These are phyloP conservation scores for Sechiopsis laciniata DNA, from an alignment of 306 rosid species.

Conservation along the genomic window DNA sequence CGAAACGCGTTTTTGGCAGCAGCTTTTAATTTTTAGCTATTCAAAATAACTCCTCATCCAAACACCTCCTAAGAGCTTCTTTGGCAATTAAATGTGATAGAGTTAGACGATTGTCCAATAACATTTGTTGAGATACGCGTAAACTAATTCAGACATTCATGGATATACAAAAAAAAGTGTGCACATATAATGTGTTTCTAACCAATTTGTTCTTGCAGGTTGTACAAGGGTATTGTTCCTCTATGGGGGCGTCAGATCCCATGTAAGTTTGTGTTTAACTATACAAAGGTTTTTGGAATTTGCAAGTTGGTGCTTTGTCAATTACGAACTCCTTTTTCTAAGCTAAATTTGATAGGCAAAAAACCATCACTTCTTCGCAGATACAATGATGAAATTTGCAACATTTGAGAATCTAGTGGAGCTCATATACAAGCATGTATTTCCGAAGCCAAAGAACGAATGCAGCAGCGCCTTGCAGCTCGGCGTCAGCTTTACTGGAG, in stretches of 20 bases:
- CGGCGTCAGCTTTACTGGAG: slow-evolving; percentile 91
- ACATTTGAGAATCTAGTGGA: slow-evolving; percentile 90
- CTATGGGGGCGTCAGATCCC: slow-evolving; percentile 99
- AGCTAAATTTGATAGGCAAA: background rate
- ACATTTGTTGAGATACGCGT: too few species aligned
- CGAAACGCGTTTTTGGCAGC: too few species aligned
- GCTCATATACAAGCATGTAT: slow-evolving; percentile 58
- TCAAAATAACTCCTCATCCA: too few species aligned
- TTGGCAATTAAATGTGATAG: too few species aligned
- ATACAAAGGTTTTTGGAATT: background rate
- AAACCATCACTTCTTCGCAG: slow-evolving; percentile 35
- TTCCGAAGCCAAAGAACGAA: slow-evolving; percentile 72
- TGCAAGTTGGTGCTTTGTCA: background rate
- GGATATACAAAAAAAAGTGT: too few species aligned
- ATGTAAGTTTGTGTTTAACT: slow-evolving; percentile 48
- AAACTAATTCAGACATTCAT: too few species aligned
- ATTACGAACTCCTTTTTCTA: background rate
- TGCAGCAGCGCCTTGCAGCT: slow-evolving; percentile 83
- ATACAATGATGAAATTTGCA: slow-evolving; percentile 98
- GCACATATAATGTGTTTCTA: too few species aligned
- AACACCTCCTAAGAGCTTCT: too few species aligned
- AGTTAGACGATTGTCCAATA: too few species aligned
- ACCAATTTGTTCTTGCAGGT: slow-evolving; percentile 41
- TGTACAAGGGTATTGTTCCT: slow-evolving; percentile 95
- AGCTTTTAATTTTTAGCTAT: too few species aligned